Conservation (phyloP, 2,329 filamentous ascomycete species). For the Chaetothyriales sp. region DNA sequence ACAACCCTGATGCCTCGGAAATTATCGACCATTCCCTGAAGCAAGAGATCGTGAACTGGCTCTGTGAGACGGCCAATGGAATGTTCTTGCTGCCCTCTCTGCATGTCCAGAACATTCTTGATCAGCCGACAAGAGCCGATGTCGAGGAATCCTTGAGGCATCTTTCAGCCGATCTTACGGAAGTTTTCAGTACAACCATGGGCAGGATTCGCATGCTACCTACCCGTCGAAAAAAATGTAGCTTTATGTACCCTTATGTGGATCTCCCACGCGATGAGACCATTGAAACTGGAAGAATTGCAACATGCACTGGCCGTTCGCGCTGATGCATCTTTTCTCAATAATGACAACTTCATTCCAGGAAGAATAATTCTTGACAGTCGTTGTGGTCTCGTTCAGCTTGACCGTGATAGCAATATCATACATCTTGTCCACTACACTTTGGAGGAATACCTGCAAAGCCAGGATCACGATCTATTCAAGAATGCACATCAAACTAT, state of each 20-base stretch:
- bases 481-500: constrained; percentile 20
- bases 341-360: constrained; percentile 19
- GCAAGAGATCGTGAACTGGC: constrained; percentile 16
- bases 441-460: constrained; percentile 23
- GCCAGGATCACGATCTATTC: constrained; percentile 22
- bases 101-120: constrained; percentile 21
- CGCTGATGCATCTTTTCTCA: constrained; percentile 13
- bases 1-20: constrained; percentile 14
- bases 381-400: constrained; percentile 24
- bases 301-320: constrained; percentile 22
- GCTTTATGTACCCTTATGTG: constrained; percentile 21
- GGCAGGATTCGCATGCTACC: constrained; percentile 18
- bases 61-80: constrained; percentile 18
- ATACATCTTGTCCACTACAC: constrained; percentile 26
- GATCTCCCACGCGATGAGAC: constrained; percentile 20
- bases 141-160: constrained; percentile 18
- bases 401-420: constrained; percentile 21
- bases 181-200: constrained; percentile 21
- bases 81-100: constrained; percentile 23
- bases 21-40: constrained; percentile 18
- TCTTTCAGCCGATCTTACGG: constrained; percentile 17
- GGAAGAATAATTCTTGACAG: constrained; percentile 16
- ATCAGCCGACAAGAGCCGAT: constrained; percentile 21
- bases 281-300: constrained; percentile 19
- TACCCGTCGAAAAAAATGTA: constrained; percentile 15